phyloP scores from a whole-genome alignment of 1,284 basidiomycete genomes.

The Moesziomyces parantarcticus region DNA sequence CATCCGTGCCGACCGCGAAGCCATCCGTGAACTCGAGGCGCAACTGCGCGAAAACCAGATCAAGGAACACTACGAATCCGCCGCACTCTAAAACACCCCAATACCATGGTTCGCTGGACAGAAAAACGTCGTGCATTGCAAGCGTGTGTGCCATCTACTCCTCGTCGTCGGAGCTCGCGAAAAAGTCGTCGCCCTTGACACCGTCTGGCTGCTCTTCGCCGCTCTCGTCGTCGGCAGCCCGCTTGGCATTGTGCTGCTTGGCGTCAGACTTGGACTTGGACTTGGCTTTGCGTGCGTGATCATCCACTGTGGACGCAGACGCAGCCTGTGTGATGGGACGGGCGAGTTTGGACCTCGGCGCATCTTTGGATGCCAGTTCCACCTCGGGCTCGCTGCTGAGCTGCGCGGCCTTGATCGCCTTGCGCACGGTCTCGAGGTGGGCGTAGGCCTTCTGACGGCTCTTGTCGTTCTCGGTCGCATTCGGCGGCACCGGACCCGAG shows the following conservation, averaged over 20 bases:
- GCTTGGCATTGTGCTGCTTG: constrained; percentile 10
- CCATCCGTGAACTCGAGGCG: constrained; percentile 31
- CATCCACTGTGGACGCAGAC: constrained; percentile 13
- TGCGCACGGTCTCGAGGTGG: constrained; percentile 37
- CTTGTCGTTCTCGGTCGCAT: constrained; percentile 30
- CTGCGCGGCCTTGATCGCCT: constrained; percentile 32
- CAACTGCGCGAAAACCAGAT: constrained; percentile 34
- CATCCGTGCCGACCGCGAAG: constrained; percentile 42
- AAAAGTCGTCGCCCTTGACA: constrained; percentile 52
- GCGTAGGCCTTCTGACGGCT: constrained; percentile 32
- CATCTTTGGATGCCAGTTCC: constrained; percentile 40
- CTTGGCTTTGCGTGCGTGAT: constrained; percentile 27
- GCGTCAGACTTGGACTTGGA: constrained; percentile 28
- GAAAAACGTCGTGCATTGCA: neutral
- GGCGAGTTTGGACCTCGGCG: constrained; percentile 12
- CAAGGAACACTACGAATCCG: constrained; percentile 23
- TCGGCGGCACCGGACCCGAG: constrained; percentile 16
- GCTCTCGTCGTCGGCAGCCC: constrained; percentile 8
- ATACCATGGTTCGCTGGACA: no score
- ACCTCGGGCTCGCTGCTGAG: constrained; percentile 50
- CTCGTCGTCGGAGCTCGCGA: constrained; percentile 43
- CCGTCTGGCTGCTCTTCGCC: constrained; percentile 10
- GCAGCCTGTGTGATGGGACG: neutral
- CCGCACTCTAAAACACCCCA: no score
- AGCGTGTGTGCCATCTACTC: constrained; percentile 1